phyloP scores from a whole-genome alignment of 257 asterid genomes.

The Solanum lycopersicoides region DNA sequence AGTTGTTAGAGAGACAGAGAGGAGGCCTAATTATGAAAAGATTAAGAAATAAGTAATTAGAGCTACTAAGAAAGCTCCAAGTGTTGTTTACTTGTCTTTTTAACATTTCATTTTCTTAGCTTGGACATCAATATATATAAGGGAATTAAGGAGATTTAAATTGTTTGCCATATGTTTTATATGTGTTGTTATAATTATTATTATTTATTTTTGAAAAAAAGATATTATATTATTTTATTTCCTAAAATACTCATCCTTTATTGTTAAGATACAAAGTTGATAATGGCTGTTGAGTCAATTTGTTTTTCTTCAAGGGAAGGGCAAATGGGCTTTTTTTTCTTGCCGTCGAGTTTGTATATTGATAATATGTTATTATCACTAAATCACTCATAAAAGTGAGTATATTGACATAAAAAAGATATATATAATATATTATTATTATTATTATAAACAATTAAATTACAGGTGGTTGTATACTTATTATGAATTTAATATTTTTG shows the following conservation, averaged over 20 bases:
- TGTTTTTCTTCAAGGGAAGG: not conserved
- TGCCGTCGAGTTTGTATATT: not conserved
- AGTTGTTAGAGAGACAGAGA: conserved; percentile 14
- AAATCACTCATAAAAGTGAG: not conserved
- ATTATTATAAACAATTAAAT: not conserved
- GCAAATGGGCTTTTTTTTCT: not conserved
- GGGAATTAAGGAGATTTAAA: conserved; percentile 1
- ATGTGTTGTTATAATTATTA: not conserved
- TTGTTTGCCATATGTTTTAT: conserved; percentile 5
- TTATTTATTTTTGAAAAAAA: not conserved
- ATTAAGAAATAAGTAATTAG: conserved; percentile 6
- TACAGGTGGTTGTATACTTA: not conserved
- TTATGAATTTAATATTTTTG: not conserved
- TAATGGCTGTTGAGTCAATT: not conserved
- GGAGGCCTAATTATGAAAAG: not conserved
- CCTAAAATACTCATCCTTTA: conserved; percentile 1
- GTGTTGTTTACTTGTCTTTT: conserved; percentile 14
- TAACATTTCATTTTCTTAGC: conserved; percentile 1
- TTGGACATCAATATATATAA: conserved; percentile 19
- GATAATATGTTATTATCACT: not conserved
- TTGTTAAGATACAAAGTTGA: conserved; percentile 17
- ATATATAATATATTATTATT: not conserved
- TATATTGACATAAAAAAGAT: not conserved
- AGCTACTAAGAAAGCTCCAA: conserved; percentile 21
- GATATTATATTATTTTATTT: not conserved